phyloP scores from a whole-genome alignment of 306 rosid species.

The Fragaria iinumae region DNA sequence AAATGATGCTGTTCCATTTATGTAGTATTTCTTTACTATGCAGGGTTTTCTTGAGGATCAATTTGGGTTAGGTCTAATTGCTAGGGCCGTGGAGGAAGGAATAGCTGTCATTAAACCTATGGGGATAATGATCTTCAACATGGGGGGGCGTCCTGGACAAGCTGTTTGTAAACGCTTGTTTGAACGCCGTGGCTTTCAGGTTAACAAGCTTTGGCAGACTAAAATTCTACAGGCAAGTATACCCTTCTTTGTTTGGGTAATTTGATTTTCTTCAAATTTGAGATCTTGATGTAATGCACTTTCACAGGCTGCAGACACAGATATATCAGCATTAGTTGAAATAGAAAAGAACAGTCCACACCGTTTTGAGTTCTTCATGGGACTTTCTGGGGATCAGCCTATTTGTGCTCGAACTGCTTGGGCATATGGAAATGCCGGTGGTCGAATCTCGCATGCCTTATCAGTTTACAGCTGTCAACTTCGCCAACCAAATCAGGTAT shows the following conservation, averaged over 20 bases:
- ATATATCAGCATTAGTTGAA: slow-evolving; percentile 92
- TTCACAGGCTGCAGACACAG: slow-evolving; percentile 88
- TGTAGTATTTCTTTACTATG: slow-evolving; percentile 9
- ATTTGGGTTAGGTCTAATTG: slow-evolving; percentile 93
- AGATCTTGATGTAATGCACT: slow-evolving; percentile 31
- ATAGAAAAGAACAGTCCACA: slow-evolving; percentile 98
- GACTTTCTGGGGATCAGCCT: slow-evolving; percentile 94
- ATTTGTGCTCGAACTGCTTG: slow-evolving; percentile 96
- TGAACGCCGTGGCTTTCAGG: slow-evolving; percentile 87
- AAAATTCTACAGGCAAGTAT: slow-evolving; percentile 84
- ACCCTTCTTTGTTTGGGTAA: slow-evolving; percentile 18
- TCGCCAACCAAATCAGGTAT: slow-evolving; percentile 92
- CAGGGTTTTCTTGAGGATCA: slow-evolving; percentile 99
- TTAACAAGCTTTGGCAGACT: slow-evolving; percentile 95
- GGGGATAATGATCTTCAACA: slow-evolving; percentile 94
- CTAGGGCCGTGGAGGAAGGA: slow-evolving; percentile 99
- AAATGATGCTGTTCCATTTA: neutral
- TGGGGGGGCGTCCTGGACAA: slow-evolving; percentile 99
- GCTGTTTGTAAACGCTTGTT: slow-evolving; percentile 85
- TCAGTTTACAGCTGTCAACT: slow-evolving; percentile 98
- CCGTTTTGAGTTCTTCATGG: slow-evolving; percentile 99
- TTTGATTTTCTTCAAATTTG: slow-evolving; percentile 16
- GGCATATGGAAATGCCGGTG: slow-evolving; percentile 93
- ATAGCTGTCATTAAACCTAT: slow-evolving; percentile 79
- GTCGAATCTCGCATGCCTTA: slow-evolving; percentile 87